A percentile compares a stretch with the other conserved stretches of the same genome.
phyloP scores from a whole-genome alignment of 1,284 basidiomycete species.

The Melampsora medusae region DNA sequence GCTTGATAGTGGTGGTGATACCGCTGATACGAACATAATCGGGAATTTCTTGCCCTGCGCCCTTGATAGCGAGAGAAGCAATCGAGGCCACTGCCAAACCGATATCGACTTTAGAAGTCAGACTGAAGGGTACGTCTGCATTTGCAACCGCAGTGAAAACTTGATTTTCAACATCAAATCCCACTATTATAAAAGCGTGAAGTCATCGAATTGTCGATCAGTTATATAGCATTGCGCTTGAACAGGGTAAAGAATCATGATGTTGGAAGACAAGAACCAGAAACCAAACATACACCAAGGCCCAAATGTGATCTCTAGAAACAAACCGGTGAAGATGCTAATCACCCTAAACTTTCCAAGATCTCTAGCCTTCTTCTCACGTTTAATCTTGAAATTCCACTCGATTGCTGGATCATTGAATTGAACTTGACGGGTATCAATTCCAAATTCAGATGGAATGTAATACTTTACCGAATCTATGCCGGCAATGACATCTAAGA shows the following conservation, averaged over 20 bases:
- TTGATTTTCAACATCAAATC: not conserved
- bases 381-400: not conserved
- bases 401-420: not conserved
- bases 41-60: not conserved
- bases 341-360: not conserved
- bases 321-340: not conserved
- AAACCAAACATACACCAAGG: not conserved
- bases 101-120: not conserved
- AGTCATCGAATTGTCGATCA: not conserved
- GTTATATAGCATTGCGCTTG: not conserved
- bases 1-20: not conserved
- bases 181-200: not conserved
- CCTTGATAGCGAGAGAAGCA: not conserved
- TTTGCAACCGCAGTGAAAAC: not conserved
- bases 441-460: constrained; percentile 7
- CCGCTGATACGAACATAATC: not conserved
- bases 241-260: no score
- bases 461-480: not conserved
- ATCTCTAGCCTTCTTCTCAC: not conserved
- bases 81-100: not conserved
- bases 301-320: constrained; percentile 3
- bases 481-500: not conserved
- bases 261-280: no score
- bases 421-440: not conserved
- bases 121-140: not conserved